phyloP scores from a whole-genome alignment of 371 early-diverging fungal genomes.

The Haplosporangium sp. region DNA sequence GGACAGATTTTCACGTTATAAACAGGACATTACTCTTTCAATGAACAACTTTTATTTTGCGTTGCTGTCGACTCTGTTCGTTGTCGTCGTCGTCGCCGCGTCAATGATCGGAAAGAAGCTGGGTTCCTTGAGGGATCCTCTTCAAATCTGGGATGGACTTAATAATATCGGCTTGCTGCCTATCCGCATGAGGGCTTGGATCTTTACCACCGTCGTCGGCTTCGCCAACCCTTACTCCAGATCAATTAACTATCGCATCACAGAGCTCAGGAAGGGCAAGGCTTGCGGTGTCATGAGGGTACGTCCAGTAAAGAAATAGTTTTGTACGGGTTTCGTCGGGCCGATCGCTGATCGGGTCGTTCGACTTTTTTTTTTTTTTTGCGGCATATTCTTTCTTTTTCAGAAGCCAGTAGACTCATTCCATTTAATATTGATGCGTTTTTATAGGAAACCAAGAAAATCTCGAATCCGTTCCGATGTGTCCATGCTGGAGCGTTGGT shows the following conservation, averaged over 20 bases:
- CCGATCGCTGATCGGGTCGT: not conserved
- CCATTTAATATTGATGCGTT: not conserved
- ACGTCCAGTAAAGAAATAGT: not conserved
- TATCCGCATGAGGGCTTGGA: constrained; percentile 45
- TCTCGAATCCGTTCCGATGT: constrained; percentile 52
- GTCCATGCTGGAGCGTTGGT: constrained; percentile 68
- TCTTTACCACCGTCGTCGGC: constrained; percentile 45
- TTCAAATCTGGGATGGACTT: constrained; percentile 46
- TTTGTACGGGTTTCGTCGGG: not conserved
- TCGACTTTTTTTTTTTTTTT: not conserved
- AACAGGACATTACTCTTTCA: too few relatives aligned
- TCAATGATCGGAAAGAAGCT: constrained; percentile 32
- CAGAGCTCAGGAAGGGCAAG: constrained; percentile 49
- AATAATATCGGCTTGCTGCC: constrained; percentile 31
- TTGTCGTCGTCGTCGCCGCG: constrained; percentile 4
- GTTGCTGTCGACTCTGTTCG: not conserved
- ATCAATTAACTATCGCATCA: constrained; percentile 50
- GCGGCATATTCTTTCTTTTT: not conserved
- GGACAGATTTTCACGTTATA: too few relatives aligned
- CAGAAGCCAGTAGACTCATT: not conserved
- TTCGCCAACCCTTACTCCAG: constrained; percentile 43
- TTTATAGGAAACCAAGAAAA: constrained; percentile 36
- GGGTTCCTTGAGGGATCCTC: constrained; percentile 30
- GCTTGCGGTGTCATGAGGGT: constrained; percentile 54
- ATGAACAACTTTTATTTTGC: too few relatives aligned